These are phyloP conservation scores for Thelephora terrestris DNA, from an alignment of 1,284 basidiomycete genomes.

Conservation along the genomic window DNA sequence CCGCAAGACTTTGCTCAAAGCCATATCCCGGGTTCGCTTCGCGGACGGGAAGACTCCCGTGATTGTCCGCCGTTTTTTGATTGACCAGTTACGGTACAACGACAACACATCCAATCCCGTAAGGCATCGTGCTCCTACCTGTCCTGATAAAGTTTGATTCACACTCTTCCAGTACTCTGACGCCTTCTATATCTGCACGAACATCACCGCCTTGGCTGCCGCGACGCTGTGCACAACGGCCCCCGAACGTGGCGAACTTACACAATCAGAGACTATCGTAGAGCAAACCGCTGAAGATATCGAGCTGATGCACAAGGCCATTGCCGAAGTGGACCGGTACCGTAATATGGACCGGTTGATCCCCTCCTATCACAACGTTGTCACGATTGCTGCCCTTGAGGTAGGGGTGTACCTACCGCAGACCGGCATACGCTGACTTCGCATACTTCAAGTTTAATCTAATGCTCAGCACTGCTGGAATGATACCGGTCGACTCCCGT, in stretches of 20 bases:
- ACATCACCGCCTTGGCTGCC: conserved; percentile 77
- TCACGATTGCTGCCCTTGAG: conserved; percentile 85
- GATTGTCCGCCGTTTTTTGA: conserved; percentile 83
- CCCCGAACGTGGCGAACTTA: conserved; percentile 69
- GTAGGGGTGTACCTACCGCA: conserved; percentile 27
- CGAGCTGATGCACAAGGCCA: conserved; percentile 59
- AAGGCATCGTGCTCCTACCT: conserved; percentile 17
- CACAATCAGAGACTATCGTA: conserved; percentile 53
- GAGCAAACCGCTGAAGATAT: conserved; percentile 58
- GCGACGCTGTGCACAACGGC: conserved; percentile 64
- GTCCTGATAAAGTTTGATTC: conserved; percentile 13
- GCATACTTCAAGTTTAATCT: conserved; percentile 58
- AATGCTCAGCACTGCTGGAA: conserved; percentile 68
- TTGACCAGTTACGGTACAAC: conserved; percentile 87
- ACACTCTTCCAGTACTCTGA: conserved; percentile 64
- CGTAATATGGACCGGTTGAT: conserved; percentile 93
- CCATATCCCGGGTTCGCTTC: conserved; percentile 80
- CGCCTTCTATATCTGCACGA: conserved; percentile 81
- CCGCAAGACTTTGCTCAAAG: conserved; percentile 76
- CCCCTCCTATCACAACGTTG: conserved; percentile 89
- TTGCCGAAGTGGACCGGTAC: conserved; percentile 82
- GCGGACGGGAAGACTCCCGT: conserved; percentile 80
- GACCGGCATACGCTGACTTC: conserved; percentile 5
- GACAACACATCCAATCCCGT: conserved; percentile 91
- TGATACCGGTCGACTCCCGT: conserved; percentile 74